These are phyloP conservation scores for Phanerochaete carnosa DNA, from an alignment of 768 basidiomycete genomes.

Conservation along the genomic window DNA sequence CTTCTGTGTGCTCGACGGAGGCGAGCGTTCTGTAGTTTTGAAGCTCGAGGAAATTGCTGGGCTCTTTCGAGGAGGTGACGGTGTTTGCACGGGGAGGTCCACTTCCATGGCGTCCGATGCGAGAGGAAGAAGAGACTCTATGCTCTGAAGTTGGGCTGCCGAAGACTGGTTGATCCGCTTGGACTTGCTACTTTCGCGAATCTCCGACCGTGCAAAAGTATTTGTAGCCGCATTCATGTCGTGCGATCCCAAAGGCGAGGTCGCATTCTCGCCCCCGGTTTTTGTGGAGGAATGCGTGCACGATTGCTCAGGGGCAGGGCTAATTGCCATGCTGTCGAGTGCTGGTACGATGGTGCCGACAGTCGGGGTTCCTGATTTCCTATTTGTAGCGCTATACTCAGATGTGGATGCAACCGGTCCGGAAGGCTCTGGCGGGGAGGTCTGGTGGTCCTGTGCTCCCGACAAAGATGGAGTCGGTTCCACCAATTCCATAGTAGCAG, in stretches of 20 bases:
- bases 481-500: too few species aligned
- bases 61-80: background rate
- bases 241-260: background rate
- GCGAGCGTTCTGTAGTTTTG: background rate
- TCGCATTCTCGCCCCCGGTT: background rate
- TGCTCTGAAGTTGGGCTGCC: too few species aligned
- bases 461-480: too few species aligned
- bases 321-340: slow-evolving; percentile 4
- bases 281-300: background rate
- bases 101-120: background rate
- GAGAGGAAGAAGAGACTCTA: background rate
- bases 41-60: background rate
- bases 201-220: background rate
- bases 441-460: background rate
- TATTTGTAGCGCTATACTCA: background rate
- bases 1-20: background rate
- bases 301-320: background rate
- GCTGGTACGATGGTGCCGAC: slow-evolving; percentile 5
- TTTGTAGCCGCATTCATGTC: background rate
- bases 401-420: background rate
- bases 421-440: background rate
- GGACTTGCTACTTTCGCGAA: background rate
- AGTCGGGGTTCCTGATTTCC: background rate
- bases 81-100: background rate
- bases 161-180: background rate